Evolutionary conservation across 768 basidiomycete species (phyloP).

Genomic region (Boletus huronensis): DNA sequence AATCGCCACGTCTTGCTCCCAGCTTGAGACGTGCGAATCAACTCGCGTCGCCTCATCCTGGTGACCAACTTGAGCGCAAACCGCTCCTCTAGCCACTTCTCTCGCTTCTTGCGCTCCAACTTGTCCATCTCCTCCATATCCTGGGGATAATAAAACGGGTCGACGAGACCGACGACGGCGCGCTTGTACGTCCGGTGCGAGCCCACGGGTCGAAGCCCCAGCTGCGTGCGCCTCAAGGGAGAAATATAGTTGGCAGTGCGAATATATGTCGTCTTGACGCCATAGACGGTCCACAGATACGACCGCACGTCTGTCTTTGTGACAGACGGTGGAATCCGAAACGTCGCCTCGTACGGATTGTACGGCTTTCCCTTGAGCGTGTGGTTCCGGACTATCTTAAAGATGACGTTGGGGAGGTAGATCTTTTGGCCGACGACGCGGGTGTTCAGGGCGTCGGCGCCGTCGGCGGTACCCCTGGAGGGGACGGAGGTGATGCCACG

Average conservation of each 20-base stretch:
- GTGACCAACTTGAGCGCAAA: conserved; percentile 45
- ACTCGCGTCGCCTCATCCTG: conserved; percentile 30
- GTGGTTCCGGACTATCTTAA: conserved; percentile 80
- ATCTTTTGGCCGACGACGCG: conserved; percentile 75
- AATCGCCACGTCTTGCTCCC: conserved; percentile 38
- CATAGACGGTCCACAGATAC: conserved; percentile 81
- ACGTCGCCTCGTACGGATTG: conserved; percentile 93
- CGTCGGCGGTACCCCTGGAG: conserved; percentile 19
- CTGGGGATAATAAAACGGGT: conserved; percentile 92
- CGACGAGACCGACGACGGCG: conserved; percentile 84
- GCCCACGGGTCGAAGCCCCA: conserved; percentile 30
- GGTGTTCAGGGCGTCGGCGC: conserved; percentile 39
- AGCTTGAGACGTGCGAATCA: conserved; percentile 36
- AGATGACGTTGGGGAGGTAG: conserved; percentile 86
- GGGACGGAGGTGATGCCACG: conserved; percentile 59
- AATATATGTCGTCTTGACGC: conserved; percentile 87
- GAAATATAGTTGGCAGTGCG: conserved; percentile 90
- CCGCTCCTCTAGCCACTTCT: conserved; percentile 60
- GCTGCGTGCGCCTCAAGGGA: conserved; percentile 37
- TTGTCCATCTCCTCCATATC: conserved; percentile 71
- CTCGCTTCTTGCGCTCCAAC: conserved; percentile 50
- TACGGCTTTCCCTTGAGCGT: conserved; percentile 75
- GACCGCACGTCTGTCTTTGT: conserved; percentile 92
- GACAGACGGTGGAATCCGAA: conserved; percentile 83
- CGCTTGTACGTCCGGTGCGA: conserved; percentile 74